Evolutionary conservation across 768 basidiomycete species (phyloP).

Genomic region (Trametes gibbosa): DNA sequence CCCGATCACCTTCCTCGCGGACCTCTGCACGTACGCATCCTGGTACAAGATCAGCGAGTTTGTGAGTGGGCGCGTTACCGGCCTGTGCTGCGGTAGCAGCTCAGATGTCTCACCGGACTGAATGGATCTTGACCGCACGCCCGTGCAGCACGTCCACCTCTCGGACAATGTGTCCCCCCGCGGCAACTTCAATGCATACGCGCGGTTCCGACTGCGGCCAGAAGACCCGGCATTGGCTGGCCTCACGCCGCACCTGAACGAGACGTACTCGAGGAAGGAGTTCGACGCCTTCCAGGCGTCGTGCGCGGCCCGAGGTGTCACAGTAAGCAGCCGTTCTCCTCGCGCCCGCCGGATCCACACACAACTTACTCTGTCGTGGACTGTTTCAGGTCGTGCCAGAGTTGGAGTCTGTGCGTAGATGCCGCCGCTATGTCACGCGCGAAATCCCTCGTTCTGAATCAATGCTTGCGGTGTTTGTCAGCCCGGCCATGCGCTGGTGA

Average conservation of each 20-base stretch:
- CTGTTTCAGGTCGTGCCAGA: slow-evolving; percentile 23
- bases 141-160: slow-evolving; percentile 27
- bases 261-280: slow-evolving; percentile 26
- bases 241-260: slow-evolving; percentile 26
- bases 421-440: neutral
- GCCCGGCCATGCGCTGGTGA: slow-evolving; percentile 41
- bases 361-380: neutral
- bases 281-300: slow-evolving; percentile 27
- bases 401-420: slow-evolving; percentile 23
- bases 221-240: slow-evolving; percentile 24
- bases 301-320: slow-evolving; percentile 27
- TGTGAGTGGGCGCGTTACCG: slow-evolving; percentile 9
- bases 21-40: slow-evolving; percentile 27
- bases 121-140: neutral
- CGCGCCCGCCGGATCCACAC: neutral
- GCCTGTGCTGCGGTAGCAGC: neutral
- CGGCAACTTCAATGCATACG: slow-evolving; percentile 24
- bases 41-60: slow-evolving; percentile 32
- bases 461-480: neutral
- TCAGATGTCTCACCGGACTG: too few relatives aligned
- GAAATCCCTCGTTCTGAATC: neutral
- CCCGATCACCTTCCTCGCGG: slow-evolving; percentile 25
- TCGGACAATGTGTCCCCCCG: slow-evolving; percentile 26
- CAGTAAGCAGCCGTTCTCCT: slow-evolving; percentile 5
- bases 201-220: slow-evolving; percentile 27